Base-by-base conservation (phyloP, 768 basidiomycete species). In the Cyclocybe aegerita region DNA sequence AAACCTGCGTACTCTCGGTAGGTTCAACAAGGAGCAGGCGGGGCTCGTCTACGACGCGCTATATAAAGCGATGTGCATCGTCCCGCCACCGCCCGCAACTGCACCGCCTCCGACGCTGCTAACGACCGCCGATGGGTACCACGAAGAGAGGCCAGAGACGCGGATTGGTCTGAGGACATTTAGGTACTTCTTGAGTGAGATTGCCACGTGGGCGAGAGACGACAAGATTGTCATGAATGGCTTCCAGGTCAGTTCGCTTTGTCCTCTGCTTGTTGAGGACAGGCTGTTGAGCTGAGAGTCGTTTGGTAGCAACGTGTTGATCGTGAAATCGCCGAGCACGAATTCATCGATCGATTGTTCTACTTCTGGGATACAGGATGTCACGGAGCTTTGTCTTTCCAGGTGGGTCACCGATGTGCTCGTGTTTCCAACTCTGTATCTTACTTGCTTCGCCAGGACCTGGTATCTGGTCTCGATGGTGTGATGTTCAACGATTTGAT, bases 401-500 rank as follows among this genome's bases (percentile, higher is more conserved):
- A 96, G 77, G 92, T 87, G 44, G n/a, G 74, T 63, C 9, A 37
- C 38, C 29, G 32, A 42, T 14, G 3, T 30, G 33, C 9, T 32
- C 10, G 31, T 40, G 36, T 29, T 44, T 35, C 7, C 31, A n/a
- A 16, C 47, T 38, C 29, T 33, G 17, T 50, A 29, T 45, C 48
- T 39, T 43, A 17, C 52, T 37, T 49, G 46, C 5, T n/a, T 6
- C 11, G 51, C 12, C 62, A 98, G 90, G 94, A 98, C 64, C 74
- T 98, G 9, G 86, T 98, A 8, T 79, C 75, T 29, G 96, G 97
- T 1, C 74, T 98, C 43, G 88, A 97, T 58, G 87, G 87, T 2
- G 90, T 97, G 39, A 90, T 98, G 82, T 89, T 91, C 71, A 95
- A 92, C 56, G 97, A 98, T 66, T 71, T 99, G 57, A 98, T 98